Evolutionary conservation across 1,139 yeast species (phyloP), one percentile per base, ranked within the genome.

Genomic region (Kluyveromyces sp.): DNA sequence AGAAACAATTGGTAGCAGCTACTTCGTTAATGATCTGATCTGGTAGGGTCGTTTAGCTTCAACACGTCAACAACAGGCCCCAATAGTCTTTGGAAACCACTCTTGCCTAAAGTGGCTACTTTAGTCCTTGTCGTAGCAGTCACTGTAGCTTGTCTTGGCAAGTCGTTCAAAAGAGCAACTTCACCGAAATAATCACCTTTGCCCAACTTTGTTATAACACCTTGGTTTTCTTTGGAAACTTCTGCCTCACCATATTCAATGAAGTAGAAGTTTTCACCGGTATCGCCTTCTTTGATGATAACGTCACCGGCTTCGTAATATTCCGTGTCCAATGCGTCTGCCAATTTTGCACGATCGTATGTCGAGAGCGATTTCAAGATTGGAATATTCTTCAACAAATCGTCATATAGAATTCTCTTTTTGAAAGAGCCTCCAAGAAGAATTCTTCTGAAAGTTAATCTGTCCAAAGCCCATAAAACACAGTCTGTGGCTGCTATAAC

Each of bases 141-240:
- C 37, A 92, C 94, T 3, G 97, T 85, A 33, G 98, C 98, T 65
- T 88, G 95, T 68, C 98, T 80, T 52, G 97, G 97, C 51, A 83
- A 73, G 61, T 92, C 96, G 58, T 90, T 86, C 57, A 92, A 74
- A 56, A 92, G 73, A 2, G 98, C 97, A 53, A 92, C 81, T 69
- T 92, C 98, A 54, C 98, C 98, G 66, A 92, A 92, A 68, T 92
- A 92, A 62, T 86, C 96, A 53, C 97, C 97, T 61, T 85, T 83
- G 42, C 75, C 68, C 53, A 87, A 73, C 26, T 72, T 71, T 34
- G 75, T 77, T 38, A 90, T 75, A 39, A 74, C 72, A 27, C 92
- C 90, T 46, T 78, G 76, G 3, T 53, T 57, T 43, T 71, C 65
- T 55, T 76, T 79, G 41, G 75, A 65, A 36, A 92, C 95, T 53